phyloP scores from a whole-genome alignment of 148 eudicot species.

The Oxyria digyna region DNA sequence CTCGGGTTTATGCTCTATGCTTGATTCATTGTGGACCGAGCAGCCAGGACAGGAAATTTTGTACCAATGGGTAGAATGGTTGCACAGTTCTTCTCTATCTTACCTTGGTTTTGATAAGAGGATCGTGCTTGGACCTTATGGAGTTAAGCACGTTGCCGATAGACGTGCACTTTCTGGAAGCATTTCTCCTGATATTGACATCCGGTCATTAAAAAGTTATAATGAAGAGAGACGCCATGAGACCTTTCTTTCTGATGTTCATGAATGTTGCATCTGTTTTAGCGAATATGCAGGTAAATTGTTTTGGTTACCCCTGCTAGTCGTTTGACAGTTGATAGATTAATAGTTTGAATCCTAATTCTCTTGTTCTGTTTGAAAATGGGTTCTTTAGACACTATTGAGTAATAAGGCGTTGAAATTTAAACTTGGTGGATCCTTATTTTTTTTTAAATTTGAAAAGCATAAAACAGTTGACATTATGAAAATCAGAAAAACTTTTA shows the following conservation, averaged over 20 bases:
- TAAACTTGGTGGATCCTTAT: background rate
- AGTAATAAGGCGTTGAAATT: background rate
- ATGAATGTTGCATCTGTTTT: constrained; percentile 80
- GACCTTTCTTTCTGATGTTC: constrained; percentile 49
- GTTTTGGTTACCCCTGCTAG: background rate
- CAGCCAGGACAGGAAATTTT: constrained; percentile 75
- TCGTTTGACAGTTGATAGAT: background rate
- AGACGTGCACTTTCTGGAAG: constrained; percentile 74
- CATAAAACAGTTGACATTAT: background rate
- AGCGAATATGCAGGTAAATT: constrained; percentile 75
- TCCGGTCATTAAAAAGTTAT: constrained; percentile 69
- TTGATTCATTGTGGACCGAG: constrained; percentile 77
- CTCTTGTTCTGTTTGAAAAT: background rate
- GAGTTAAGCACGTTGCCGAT: constrained; percentile 34
- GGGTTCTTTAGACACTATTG: background rate
- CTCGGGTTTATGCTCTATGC: constrained; percentile 52
- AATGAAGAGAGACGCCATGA: constrained; percentile 49
- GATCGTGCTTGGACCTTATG: constrained; percentile 70
- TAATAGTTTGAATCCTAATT: too few species aligned
- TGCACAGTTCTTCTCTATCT: constrained; percentile 52
- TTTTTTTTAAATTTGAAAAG: too few species aligned
- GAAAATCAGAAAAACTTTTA: background rate
- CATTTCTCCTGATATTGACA: constrained; percentile 70
- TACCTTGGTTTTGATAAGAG: constrained; percentile 57
- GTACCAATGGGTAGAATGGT: constrained; percentile 81